Conservation (phyloP, 2,329 filamentous ascomycete genomes). For the Coleophoma cylindrospora region DNA sequence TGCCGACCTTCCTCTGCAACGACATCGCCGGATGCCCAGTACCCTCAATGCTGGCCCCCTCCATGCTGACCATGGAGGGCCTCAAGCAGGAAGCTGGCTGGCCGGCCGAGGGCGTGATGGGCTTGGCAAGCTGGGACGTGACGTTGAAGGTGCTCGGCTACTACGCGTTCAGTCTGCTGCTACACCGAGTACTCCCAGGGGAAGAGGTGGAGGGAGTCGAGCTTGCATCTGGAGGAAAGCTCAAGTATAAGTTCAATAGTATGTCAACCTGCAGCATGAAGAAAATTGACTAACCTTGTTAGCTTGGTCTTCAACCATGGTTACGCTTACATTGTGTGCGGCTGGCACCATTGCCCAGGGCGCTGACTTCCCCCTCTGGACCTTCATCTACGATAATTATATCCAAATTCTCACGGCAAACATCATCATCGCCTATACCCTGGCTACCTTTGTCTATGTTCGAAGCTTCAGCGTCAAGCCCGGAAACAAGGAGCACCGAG, state of each 20-base stretch:
- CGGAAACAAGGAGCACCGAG: slow-evolving; percentile 66
- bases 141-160: slow-evolving; percentile 70
- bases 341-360: slow-evolving; percentile 74
- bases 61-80: slow-evolving; percentile 62
- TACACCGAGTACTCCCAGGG: slow-evolving; percentile 75
- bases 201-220: slow-evolving; percentile 64
- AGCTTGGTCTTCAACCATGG: slow-evolving; percentile 73
- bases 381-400: slow-evolving; percentile 89
- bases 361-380: slow-evolving; percentile 82
- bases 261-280: slow-evolving; percentile 16
- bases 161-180: slow-evolving; percentile 68
- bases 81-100: slow-evolving; percentile 80
- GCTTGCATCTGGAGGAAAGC: slow-evolving; percentile 64
- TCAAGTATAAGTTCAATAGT: slow-evolving; percentile 82
- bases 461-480: slow-evolving; percentile 76
- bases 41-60: slow-evolving; percentile 71
- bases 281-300: slow-evolving; percentile 9
- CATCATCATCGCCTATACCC: slow-evolving; percentile 66
- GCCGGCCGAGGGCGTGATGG: slow-evolving; percentile 65
- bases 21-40: slow-evolving; percentile 88
- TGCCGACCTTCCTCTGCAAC: slow-evolving; percentile 83
- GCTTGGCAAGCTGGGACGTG: slow-evolving; percentile 65
- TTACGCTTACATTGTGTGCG: slow-evolving; percentile 65
- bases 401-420: slow-evolving; percentile 80
- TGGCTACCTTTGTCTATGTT: slow-evolving; percentile 77